These are phyloP conservation scores for Podospora pseudocomata DNA, from an alignment of 495 filamentous ascomycete species.

Conservation along the genomic window DNA sequence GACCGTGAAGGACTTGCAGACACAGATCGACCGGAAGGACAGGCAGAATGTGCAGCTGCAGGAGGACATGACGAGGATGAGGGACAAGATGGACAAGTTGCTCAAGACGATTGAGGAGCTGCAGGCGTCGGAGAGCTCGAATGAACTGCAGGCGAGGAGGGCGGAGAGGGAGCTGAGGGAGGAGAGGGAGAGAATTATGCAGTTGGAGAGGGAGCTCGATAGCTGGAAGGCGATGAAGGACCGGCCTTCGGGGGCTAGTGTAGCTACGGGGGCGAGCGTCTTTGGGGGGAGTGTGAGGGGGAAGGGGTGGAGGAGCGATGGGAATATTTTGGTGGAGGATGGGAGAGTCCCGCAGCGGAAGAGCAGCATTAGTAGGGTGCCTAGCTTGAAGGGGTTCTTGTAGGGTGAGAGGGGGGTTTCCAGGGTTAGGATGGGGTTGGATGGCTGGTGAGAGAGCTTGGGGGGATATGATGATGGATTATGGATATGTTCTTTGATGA, in stretches of 20 bases:
- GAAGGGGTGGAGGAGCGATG: constrained; percentile 27
- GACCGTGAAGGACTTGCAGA: constrained; percentile 87
- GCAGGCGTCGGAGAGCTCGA: constrained; percentile 76
- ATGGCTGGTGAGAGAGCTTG: background rate
- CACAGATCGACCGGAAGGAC: constrained; percentile 87
- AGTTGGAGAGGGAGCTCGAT: constrained; percentile 86
- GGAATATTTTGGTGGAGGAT: constrained; percentile 28
- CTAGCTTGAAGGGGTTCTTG: constrained; percentile 52
- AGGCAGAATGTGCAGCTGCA: constrained; percentile 73
- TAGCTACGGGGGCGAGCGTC: constrained; percentile 21
- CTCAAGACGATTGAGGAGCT: constrained; percentile 90
- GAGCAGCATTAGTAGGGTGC: constrained; percentile 51
- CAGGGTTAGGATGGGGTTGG: background rate
- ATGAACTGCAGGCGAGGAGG: constrained; percentile 72
- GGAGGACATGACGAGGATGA: constrained; percentile 76
- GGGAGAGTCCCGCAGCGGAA: constrained; percentile 52
- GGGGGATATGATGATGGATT: background rate
- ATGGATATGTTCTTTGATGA: background rate
- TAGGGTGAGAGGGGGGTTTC: background rate
- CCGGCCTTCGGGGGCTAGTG: constrained; percentile 34
- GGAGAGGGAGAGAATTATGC: constrained; percentile 76
- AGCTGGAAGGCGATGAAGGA: constrained; percentile 77
- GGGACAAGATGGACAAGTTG: constrained; percentile 85
- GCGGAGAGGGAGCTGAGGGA: constrained; percentile 88
- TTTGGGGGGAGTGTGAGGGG: constrained; percentile 36